These are phyloP conservation scores for Serendipita sp. DNA, from an alignment of 768 basidiomycete species.

Conservation along the genomic window DNA sequence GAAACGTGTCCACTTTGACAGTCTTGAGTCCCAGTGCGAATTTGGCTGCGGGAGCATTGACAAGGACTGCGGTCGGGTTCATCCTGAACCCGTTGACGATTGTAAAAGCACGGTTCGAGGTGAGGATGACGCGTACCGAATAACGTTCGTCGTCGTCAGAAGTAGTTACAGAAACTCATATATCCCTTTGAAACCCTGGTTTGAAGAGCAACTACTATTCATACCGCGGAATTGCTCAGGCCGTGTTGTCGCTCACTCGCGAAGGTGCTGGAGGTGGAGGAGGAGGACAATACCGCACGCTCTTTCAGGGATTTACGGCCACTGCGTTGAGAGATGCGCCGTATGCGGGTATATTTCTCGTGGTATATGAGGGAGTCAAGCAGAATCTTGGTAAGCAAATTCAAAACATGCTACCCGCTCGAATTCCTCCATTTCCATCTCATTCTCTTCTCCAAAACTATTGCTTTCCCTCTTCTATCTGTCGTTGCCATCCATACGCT, in stretches of 20 bases:
- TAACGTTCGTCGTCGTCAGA: not conserved
- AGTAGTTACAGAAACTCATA: too few species aligned
- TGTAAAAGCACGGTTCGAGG: slow-evolving; percentile 86
- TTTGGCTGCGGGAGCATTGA: slow-evolving; percentile 68
- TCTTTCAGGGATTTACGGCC: slow-evolving; percentile 73
- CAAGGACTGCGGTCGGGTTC: slow-evolving; percentile 68
- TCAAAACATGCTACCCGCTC: too few species aligned
- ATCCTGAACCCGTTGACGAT: slow-evolving; percentile 82
- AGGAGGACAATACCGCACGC: slow-evolving; percentile 28
- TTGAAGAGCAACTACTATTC: slow-evolving; percentile 58
- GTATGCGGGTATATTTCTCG: slow-evolving; percentile 79
- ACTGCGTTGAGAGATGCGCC: slow-evolving; percentile 90
- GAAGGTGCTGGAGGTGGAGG: slow-evolving; percentile 34
- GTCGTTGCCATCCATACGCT: too few species aligned
- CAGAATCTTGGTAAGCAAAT: slow-evolving; percentile 40
- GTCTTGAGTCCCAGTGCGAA: slow-evolving; percentile 58
- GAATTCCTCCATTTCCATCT: too few species aligned
- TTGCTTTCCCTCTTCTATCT: too few species aligned
- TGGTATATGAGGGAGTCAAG: slow-evolving; percentile 81
- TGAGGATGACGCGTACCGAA: slow-evolving; percentile 16
- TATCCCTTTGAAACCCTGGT: slow-evolving; percentile 17
- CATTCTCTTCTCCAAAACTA: too few species aligned
- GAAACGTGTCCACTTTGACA: slow-evolving; percentile 11
- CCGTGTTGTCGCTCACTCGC: slow-evolving; percentile 43
- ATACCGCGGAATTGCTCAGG: slow-evolving; percentile 46